These are phyloP conservation scores for Priceomyces haplophilus DNA, from an alignment of 805 yeast genomes.

Conservation along the genomic window DNA sequence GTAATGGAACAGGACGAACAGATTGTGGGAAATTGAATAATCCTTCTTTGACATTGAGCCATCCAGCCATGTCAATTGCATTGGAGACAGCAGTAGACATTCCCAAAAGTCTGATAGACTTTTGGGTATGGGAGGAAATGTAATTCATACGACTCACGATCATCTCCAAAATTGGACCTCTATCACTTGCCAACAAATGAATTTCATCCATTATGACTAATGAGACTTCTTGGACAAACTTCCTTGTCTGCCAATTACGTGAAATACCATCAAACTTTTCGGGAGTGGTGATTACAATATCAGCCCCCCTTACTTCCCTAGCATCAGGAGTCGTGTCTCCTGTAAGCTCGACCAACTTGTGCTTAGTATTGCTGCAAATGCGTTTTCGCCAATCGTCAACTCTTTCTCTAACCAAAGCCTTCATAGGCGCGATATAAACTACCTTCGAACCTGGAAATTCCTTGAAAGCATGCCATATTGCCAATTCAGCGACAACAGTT, in stretches of 20 bases:
- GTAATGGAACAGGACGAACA: constrained; percentile 81
- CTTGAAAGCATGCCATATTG: constrained; percentile 93
- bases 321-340: constrained; percentile 82
- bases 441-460: constrained; percentile 77
- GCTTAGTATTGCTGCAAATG: constrained; percentile 44
- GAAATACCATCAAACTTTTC: constrained; percentile 87
- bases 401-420: constrained; percentile 78
- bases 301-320: constrained; percentile 61
- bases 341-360: constrained; percentile 69
- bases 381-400: constrained; percentile 75
- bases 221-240: constrained; percentile 70
- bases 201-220: constrained; percentile 84
- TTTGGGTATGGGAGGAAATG: constrained; percentile 56
- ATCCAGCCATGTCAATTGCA: constrained; percentile 81
- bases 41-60: constrained; percentile 75
- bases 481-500: constrained; percentile 94
- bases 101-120: constrained; percentile 65
- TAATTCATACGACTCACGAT: constrained; percentile 86
- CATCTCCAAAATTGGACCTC: constrained; percentile 86
- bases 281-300: constrained; percentile 78
- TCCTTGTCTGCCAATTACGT: constrained; percentile 79
- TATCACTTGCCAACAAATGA: constrained; percentile 77
- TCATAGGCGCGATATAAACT: constrained; percentile 88
- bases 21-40: constrained; percentile 77
- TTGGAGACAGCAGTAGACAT: constrained; percentile 85